Base-by-base conservation (phyloP, 805 yeast genomes). In the Yamadazyma phyllophila region DNA sequence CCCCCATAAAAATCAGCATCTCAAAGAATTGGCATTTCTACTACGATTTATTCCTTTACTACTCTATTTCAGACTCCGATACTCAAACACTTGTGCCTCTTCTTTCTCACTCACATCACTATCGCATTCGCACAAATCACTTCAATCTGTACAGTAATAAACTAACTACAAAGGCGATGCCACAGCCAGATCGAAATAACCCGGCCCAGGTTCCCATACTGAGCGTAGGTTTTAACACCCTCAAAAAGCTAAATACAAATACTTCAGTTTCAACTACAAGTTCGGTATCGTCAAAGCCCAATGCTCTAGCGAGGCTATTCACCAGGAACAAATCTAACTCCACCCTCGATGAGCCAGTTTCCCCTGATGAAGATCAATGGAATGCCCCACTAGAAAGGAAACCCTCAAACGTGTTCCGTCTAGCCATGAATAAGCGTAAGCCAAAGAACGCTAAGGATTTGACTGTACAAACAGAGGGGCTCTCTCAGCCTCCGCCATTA, bases 211-310 rank as follows among this genome's bases (percentile, higher is more conserved):
- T 62, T 2, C 60, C 66, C 2, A 54, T 58, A 39, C 60, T 65
- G 2, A 54, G 59, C 39, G 66, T 63, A 5, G 67, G 64, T 7
- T 67, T 67, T 47, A 67, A 58, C 42, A 66, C 55, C 40, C 48
- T 67, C 17, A 66, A 64, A 51, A 66, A 66, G 47, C 45, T 54
- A 17, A 51, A 53, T 34, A 63, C 71, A 13, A 61, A 63, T 43
- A 47, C 58, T 5, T 64, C 70, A 2, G 55, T 46, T 44, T 41
- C 55, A 2, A 59, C 67, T 7, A 48, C 55, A 1, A 38, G 52
- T 1, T 62, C 62, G 27, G 44, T 55, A 8, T 57, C 66, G 0
- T 49, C 54, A 8, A 63, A 59, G 39, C 53, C 63, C 7, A 65
- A 66, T 47, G 56, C 71, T 8, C 51, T 66, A 17, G 43, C 62